Evolutionary conservation across 805 yeast genomes (phyloP).

Genomic region (Debaryomyces tyrocola): DNA sequence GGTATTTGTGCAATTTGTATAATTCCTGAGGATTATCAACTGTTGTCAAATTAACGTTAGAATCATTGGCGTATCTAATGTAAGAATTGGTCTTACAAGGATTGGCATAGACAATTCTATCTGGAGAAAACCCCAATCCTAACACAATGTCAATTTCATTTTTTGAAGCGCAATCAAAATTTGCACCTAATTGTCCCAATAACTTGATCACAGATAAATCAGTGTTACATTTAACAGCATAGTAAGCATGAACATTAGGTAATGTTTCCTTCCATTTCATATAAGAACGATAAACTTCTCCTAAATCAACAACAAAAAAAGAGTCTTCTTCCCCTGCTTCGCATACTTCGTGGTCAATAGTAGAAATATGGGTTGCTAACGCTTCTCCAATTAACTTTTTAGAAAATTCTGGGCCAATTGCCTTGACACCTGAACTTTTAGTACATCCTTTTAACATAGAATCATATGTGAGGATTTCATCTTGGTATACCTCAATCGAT

Average conservation of each 20-base stretch:
- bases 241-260: slow-evolving; percentile 81
- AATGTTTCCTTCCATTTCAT: slow-evolving; percentile 62
- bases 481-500: slow-evolving; percentile 13
- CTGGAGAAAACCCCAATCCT: slow-evolving; percentile 59
- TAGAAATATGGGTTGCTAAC: slow-evolving; percentile 36
- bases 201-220: slow-evolving; percentile 56
- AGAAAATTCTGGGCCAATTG: neutral
- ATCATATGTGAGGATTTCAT: slow-evolving; percentile 8
- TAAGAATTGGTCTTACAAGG: slow-evolving; percentile 91
- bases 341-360: slow-evolving; percentile 57
- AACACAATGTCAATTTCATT: slow-evolving; percentile 73
- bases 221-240: slow-evolving; percentile 94
- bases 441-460: neutral
- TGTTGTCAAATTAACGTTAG: slow-evolving; percentile 69
- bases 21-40: slow-evolving; percentile 89
- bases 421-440: neutral
- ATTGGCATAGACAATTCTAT: slow-evolving; percentile 82
- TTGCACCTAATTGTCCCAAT: slow-evolving; percentile 63
- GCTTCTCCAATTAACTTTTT: slow-evolving; percentile 35
- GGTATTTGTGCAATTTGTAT: slow-evolving; percentile 63
- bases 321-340: slow-evolving; percentile 80
- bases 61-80: slow-evolving; percentile 64
- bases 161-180: slow-evolving; percentile 92
- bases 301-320: slow-evolving; percentile 84
- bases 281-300: slow-evolving; percentile 62